phyloP scores from a whole-genome alignment of 176 grass and related monocot species.

The Poa annua region DNA sequence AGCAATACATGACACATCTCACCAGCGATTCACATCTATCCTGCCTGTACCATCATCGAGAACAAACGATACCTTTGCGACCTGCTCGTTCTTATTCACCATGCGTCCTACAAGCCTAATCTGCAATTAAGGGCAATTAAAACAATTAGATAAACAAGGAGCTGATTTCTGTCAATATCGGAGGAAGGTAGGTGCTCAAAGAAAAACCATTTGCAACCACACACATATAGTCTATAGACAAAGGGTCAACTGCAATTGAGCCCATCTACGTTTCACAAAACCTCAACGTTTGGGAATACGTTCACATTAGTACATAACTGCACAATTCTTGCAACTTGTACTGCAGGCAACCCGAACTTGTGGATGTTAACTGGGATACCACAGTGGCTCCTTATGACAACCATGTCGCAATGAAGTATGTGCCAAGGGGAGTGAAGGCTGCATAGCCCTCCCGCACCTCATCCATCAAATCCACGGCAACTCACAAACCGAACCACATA shows the following conservation, averaged over 20 bases:
- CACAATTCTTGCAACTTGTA: neutral
- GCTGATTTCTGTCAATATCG: neutral
- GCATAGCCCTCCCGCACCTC: neutral
- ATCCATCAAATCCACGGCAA: neutral
- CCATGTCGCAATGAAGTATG: neutral
- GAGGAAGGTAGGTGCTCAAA: conserved; percentile 19
- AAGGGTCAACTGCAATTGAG: neutral
- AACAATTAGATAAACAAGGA: conserved; percentile 21
- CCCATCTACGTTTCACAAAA: conserved; percentile 2
- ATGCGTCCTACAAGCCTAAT: conserved; percentile 82
- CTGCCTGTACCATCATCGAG: conserved; percentile 90
- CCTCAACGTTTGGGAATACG: neutral
- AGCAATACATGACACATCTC: conserved; percentile 31
- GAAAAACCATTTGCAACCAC: neutral
- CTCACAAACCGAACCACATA: neutral
- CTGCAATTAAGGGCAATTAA: conserved; percentile 50
- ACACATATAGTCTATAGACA: neutral
- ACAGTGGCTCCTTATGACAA: neutral
- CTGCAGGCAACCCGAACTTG: neutral
- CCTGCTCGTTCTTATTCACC: conserved; percentile 63
- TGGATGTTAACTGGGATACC: neutral
- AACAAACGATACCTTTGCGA: conserved; percentile 73
- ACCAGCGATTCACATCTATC: conserved; percentile 83
- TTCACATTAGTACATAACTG: neutral
- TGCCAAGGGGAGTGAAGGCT: neutral